A percentile compares a stretch with the other conserved stretches of the same genome.
phyloP scores from a whole-genome alignment of 768 basidiomycete genomes.

The Solioccasus polychromus region DNA sequence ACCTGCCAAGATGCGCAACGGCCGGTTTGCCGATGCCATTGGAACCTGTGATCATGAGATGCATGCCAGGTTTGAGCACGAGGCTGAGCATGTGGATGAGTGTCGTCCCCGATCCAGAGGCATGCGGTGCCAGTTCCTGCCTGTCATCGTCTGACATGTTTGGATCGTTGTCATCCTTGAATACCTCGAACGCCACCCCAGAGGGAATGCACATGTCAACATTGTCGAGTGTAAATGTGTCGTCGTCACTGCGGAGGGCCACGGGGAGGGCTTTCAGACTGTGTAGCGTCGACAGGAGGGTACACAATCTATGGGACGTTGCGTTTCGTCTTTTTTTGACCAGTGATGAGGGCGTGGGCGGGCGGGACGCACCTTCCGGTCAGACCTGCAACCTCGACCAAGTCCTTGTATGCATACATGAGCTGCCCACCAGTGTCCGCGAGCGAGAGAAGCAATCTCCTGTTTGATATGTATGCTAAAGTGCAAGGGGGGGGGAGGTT shows the following conservation, averaged over 20 bases:
- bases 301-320: slow-evolving; percentile 65
- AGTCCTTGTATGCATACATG: slow-evolving; percentile 96
- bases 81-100: slow-evolving; percentile 73
- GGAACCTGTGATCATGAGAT: slow-evolving; percentile 90
- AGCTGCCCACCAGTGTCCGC: slow-evolving; percentile 93
- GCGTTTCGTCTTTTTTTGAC: slow-evolving; percentile 4
- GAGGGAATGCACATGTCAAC: slow-evolving; percentile 71
- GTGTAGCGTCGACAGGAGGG: slow-evolving; percentile 82
- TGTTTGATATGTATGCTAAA: slow-evolving; percentile 86
- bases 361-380: slow-evolving; percentile 49
- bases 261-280: slow-evolving; percentile 55
- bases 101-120: slow-evolving; percentile 29
- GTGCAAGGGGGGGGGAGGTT: too few species aligned
- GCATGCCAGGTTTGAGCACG: slow-evolving; percentile 66
- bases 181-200: too few species aligned
- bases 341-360: background rate
- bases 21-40: slow-evolving; percentile 93
- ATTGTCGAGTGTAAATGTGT: slow-evolving; percentile 58
- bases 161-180: too few species aligned
- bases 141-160: too few species aligned
- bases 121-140: slow-evolving; percentile 12
- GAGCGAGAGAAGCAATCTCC: slow-evolving; percentile 87
- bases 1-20: slow-evolving; percentile 86
- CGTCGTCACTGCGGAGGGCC: slow-evolving; percentile 29
- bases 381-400: slow-evolving; percentile 92